phyloP scores from a whole-genome alignment of 805 yeast genomes.

The Spathaspora arborariae region DNA sequence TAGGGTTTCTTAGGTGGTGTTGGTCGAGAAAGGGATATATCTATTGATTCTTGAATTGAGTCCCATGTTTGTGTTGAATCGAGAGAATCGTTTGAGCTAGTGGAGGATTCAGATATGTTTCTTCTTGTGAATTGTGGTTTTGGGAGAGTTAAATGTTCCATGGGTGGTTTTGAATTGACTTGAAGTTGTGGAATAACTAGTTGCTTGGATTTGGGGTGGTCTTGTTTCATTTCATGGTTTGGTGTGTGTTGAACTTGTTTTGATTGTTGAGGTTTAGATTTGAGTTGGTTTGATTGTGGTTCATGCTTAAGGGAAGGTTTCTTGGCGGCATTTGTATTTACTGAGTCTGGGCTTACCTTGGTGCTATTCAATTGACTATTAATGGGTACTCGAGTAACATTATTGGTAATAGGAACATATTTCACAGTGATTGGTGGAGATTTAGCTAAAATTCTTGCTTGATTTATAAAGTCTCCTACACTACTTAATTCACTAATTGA shows the following conservation, averaged over 20 bases:
- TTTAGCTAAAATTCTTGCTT: conserved; percentile 2
- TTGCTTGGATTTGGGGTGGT: too few relatives aligned
- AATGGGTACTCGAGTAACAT: not conserved
- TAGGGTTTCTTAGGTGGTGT: not conserved
- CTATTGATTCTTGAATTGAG: conserved; percentile 25
- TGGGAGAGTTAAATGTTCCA: not conserved
- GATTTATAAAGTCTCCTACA: conserved; percentile 26
- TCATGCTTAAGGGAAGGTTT: not conserved
- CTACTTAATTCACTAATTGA: conserved; percentile 37
- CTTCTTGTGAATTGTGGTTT: not conserved
- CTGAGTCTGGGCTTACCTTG: not conserved
- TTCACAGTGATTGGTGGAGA: not conserved
- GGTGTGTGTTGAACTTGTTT: too few relatives aligned
- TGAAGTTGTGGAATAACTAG: too few relatives aligned
- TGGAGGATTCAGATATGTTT: conserved; percentile 2
- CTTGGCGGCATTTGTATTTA: too few relatives aligned
- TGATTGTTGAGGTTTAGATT: not conserved
- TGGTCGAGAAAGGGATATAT: conserved; percentile 7
- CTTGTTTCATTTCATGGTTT: too few relatives aligned
- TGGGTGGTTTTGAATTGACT: not conserved
- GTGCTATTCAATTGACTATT: not conserved
- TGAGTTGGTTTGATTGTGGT: not conserved
- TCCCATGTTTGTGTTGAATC: conserved; percentile 20
- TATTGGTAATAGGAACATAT: not conserved
- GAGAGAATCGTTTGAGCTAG: conserved; percentile 1